Evolutionary conservation across 2,329 filamentous ascomycete genomes (phyloP), one percentile per base, ranked within the genome.

Genomic region (Fusarium nanum): DNA sequence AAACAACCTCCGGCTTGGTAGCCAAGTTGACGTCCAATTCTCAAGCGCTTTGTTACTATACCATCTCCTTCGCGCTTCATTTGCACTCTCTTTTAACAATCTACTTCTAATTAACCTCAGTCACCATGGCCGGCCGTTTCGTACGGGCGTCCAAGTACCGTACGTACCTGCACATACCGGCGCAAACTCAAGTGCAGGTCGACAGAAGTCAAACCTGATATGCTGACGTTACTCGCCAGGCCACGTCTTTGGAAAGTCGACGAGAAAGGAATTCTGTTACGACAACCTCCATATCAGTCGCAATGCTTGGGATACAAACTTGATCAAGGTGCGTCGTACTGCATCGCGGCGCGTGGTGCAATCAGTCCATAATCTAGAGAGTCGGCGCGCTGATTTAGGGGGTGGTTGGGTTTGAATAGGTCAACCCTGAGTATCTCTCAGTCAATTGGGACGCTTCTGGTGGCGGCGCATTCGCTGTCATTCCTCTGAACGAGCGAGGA

Each of bases 281-380:
- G 96, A 99, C 83, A 98, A 98, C 82, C 86, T 99, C 75, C 93
- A 93, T 80, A 93, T 99, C 82, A 98, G 94, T 78, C 93, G 92
- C 83, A 99, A 99, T 90, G 96, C 96, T 59, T 99, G 96, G 96
- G 96, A 99, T 82, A 98, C 94, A 77, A 99, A 99, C 84, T 85
- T 99, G 78, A 88, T 98, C 84, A 98, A 98, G 91, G 94, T 97
- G 81, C 80, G 86, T 72, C 84, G 98, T 98, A 91, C 93, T 97
- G 81, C 80, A 86, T 71, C 45, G 56, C 45, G 57, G 56, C 65
- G 53, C 47, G 56, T 64, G 57, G 54, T 67, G 59, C 32, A 62
- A 57, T 59, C 57, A 70, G 42, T 64, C 22, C 50, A 63, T 66
- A 62, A 49, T 56, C 30, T 54, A 34, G 60, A 62, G 60, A 71